Conservation (phyloP, 306 rosid species). For the Rosa lucieae region DNA sequence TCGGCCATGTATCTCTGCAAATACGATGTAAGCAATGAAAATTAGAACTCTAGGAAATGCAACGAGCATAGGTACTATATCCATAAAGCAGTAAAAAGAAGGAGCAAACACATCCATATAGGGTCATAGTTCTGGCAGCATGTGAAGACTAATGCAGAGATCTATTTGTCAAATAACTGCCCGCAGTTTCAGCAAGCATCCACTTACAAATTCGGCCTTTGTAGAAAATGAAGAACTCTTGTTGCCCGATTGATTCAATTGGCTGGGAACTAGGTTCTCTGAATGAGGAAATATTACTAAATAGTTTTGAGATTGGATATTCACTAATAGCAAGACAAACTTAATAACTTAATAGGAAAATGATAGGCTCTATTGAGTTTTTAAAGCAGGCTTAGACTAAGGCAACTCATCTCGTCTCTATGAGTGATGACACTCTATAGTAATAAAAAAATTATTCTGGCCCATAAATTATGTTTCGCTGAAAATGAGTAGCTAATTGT, state of each 20-base stretch:
- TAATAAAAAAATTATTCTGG: background rate
- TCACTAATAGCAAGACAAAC: background rate
- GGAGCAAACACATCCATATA: background rate
- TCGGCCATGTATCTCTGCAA: constrained; percentile 98
- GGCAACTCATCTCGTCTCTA: background rate
- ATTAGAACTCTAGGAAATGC: background rate
- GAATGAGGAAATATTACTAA: background rate
- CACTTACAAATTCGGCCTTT: background rate
- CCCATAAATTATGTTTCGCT: background rate
- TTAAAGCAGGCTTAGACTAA: background rate
- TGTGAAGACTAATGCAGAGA: background rate
- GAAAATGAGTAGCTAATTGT: background rate
- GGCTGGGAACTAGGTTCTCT: constrained; percentile 4
- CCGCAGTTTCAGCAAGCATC: background rate
- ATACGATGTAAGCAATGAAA: constrained; percentile 11
- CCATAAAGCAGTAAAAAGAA: background rate
- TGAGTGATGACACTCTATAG: background rate
- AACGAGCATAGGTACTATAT: background rate
- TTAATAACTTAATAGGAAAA: background rate
- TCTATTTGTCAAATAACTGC: background rate
- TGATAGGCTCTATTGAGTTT: background rate
- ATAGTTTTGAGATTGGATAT: background rate
- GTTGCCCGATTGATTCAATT: background rate
- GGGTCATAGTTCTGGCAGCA: background rate
- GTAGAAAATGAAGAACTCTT: background rate